Evolutionary conservation across 768 basidiomycete genomes (phyloP), one percentile per base, ranked within the genome.

Genomic region (Russula olivacea): DNA sequence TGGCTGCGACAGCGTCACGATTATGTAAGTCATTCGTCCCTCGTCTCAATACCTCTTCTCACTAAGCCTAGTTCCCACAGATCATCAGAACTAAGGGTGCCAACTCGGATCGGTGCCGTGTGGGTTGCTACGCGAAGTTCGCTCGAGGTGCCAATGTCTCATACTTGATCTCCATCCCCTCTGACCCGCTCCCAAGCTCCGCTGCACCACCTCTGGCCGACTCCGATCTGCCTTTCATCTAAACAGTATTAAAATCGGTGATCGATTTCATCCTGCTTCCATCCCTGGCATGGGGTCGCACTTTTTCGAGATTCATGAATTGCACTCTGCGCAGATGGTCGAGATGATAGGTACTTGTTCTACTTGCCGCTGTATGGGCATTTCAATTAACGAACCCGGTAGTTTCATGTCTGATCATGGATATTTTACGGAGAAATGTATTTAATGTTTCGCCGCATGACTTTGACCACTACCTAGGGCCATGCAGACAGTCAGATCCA

Each of bases 321-420:
- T 61, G n/a, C 55, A 66, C n/a, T 53, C 52, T 17, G 17, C 38
- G 21, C 51, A 61, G 15, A 41, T 54, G 55, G 64, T 45, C 7
- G 66, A 67, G 49, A 67, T 65, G 58, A 66, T 65, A 15, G 66
- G 66, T 67, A 55, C 12, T 19, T 17, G 12, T 36, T 50, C 17
- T 7, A 1, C 14, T 38, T 61, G 21, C 12, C 23, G 19, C 7
- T 19, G 7, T 47, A 3, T n/a, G 15, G 40, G 11, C 7, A 30
- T 54, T 30, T 14, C 23, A 23, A 19, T 60, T 55, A 51, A 58
- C 28, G 38, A 25, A 8, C 19, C 14, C 11, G 15, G 19, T 28
- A 66, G 64, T 61, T 9, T 66, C 66, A 3, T 67, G 64, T n/a
- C 45, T 67, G 48, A 57, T 67, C 17, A 66, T 67, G 59, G 64